Evolutionary conservation across 179 eudicot species (phyloP).

Genomic region (Patellifolia procumbens): DNA sequence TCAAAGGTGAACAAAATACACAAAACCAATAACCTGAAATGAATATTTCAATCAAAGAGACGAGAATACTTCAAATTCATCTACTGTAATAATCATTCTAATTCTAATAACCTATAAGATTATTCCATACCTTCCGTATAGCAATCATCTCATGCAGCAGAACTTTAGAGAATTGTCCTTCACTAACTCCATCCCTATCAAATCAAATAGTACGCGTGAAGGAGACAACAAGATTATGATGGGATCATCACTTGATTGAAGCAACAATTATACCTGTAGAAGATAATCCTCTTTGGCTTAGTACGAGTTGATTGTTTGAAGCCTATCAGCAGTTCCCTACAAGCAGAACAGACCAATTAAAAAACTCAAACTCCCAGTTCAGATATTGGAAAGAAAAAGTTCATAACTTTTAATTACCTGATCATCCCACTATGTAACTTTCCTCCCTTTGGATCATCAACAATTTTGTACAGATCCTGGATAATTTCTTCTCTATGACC

Average conservation of each 20-base stretch:
- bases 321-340: conserved; percentile 60
- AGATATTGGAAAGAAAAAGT: not conserved
- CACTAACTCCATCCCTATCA: conserved; percentile 89
- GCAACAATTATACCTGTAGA: conserved; percentile 53
- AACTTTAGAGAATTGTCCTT: conserved; percentile 80
- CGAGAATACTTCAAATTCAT: not conserved
- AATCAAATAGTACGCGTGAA: not conserved
- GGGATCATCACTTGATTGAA: not conserved
- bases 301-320: conserved; percentile 35
- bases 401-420: conserved; percentile 35
- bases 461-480: conserved; percentile 56
- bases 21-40: not conserved
- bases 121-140: conserved; percentile 58
- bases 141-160: conserved; percentile 71
- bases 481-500: conserved; percentile 71
- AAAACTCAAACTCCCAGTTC: not conserved
- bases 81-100: not conserved
- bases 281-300: conserved; percentile 68
- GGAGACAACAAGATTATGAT: not conserved
- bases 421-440: conserved; percentile 57
- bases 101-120: not conserved
- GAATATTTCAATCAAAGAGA: not conserved
- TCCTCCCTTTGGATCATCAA: conserved; percentile 42
- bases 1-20: not conserved
- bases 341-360: conserved; percentile 4